These are phyloP conservation scores for Viola odorata DNA, from an alignment of 345 rosid species.

Conservation along the genomic window DNA sequence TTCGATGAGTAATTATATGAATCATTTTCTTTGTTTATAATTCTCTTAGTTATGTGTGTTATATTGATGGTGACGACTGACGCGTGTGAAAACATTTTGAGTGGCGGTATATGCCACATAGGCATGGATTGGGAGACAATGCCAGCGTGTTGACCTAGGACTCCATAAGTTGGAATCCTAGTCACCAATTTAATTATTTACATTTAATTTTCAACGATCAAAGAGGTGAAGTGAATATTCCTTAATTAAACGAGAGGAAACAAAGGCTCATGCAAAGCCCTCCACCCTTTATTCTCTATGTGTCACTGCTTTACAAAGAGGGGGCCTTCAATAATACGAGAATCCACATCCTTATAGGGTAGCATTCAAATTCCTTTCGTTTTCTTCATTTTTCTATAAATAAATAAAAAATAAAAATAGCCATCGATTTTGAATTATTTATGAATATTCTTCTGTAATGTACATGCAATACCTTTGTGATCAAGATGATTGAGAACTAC, in stretches of 20 bases:
- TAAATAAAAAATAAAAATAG: too few species aligned
- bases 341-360: slow-evolving; percentile 10
- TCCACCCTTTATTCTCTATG: slow-evolving; percentile 7
- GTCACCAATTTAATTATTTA: neutral
- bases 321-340: slow-evolving; percentile 16
- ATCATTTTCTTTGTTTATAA: too few species aligned
- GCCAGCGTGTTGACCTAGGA: slow-evolving; percentile 11
- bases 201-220: neutral
- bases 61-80: neutral
- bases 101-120: neutral
- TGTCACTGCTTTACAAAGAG: neutral
- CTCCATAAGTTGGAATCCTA: slow-evolving; percentile 14
- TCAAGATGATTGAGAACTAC: too few species aligned
- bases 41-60: neutral
- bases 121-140: neutral
- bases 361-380: neutral
- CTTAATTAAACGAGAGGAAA: neutral
- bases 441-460: too few species aligned
- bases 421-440: too few species aligned
- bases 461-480: too few species aligned
- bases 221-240: slow-evolving; percentile 9
- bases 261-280: neutral
- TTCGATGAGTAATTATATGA: too few species aligned
- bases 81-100: neutral
- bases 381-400: too few species aligned